A percentile compares a stretch with the other conserved stretches of the same genome.
Evolutionary conservation across 1,284 basidiomycete species (phyloP).

Genomic region (Golubevia sp.): DNA sequence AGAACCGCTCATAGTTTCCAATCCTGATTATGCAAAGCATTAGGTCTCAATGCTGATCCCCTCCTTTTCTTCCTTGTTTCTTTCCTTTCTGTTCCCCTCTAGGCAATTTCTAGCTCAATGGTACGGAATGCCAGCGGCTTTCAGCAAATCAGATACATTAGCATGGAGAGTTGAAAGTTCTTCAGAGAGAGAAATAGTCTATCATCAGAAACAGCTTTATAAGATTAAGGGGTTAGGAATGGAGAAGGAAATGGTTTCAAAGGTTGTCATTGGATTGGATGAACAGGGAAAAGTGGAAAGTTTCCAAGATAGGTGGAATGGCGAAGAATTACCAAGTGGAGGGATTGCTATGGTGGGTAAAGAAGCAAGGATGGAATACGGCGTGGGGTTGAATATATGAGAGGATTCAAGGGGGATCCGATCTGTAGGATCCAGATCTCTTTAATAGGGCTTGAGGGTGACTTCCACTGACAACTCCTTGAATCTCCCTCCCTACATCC

Average conservation of each 20-base stretch:
- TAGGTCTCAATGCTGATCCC: too few species aligned
- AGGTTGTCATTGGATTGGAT: conserved; percentile 31
- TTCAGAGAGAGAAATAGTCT: conserved; percentile 13
- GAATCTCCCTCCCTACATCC: too few species aligned
- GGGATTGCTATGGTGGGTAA: neutral
- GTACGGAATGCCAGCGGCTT: conserved; percentile 41
- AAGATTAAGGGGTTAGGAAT: conserved; percentile 27
- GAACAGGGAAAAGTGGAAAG: conserved; percentile 13
- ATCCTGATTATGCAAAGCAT: too few species aligned
- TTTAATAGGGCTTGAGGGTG: too few species aligned
- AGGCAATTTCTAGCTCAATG: conserved; percentile 30
- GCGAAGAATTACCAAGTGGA: neutral
- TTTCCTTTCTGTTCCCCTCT: too few species aligned
- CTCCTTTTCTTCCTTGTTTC: too few species aligned
- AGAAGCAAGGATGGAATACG: neutral
- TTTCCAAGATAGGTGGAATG: conserved; percentile 42
- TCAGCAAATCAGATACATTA: conserved; percentile 17
- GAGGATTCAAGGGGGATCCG: neutral
- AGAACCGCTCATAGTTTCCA: too few species aligned
- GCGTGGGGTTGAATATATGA: neutral
- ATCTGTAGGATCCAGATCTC: too few species aligned
- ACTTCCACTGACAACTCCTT: too few species aligned
- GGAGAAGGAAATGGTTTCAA: conserved; percentile 31
- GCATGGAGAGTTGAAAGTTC: conserved; percentile 34
- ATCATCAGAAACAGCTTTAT: conserved; percentile 33